Base-by-base conservation (phyloP, 352 stramenopile species). In the Pythium sp. region DNA sequence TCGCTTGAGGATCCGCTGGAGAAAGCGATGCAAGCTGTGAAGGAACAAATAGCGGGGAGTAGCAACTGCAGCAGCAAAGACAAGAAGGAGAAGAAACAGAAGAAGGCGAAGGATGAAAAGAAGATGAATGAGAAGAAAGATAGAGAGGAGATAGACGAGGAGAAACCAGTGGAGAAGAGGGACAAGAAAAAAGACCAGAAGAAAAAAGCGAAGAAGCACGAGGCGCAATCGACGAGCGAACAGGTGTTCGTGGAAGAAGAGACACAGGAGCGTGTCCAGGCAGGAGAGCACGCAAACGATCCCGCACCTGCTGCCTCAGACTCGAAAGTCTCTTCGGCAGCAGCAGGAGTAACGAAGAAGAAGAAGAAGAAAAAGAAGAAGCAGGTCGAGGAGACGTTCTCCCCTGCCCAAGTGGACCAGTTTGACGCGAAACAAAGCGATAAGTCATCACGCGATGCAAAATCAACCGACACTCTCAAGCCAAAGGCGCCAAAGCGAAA, bases 1-100 rank as follows among this genome's bases (percentile, higher is more conserved):
- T 65, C 65, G n/a, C 9, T 55, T 30, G 68, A 73, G 47, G 67
- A 84, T 41, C 68, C 72, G 34, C 55, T 85, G 15, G 77, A 84
- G 38, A 72, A 73, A 46, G 74, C 73, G 18, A 62, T 86, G 36
- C 60, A 70, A 11, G 76, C 65, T n/a, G 68, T 82, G 34, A 58
- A 72, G 47, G 79, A 78, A 53, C 72, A 78, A 36, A 70, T 77
- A n/a, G 30, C 36, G 30, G 63, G 9, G 9, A 65, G 30, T 15
- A 53, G 34, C 15, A 58, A 8, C 46, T 58, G 24, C 5, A 8
- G 64, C 63, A 69, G 46, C 58, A 43, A 43, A 43, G 69, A 53
- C 20, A 67, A 68, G 46, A 72, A 74, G 47, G 30, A 49, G 20
- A 26, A 53, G 38, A 54, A 49, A 8, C 18, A 41, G 46, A 58